A percentile compares a stretch with the other conserved stretches of the same genome.
These are phyloP conservation scores for Periconia macrospinosa DNA, from an alignment of 2,329 filamentous ascomycete species.

Conservation along the genomic window DNA sequence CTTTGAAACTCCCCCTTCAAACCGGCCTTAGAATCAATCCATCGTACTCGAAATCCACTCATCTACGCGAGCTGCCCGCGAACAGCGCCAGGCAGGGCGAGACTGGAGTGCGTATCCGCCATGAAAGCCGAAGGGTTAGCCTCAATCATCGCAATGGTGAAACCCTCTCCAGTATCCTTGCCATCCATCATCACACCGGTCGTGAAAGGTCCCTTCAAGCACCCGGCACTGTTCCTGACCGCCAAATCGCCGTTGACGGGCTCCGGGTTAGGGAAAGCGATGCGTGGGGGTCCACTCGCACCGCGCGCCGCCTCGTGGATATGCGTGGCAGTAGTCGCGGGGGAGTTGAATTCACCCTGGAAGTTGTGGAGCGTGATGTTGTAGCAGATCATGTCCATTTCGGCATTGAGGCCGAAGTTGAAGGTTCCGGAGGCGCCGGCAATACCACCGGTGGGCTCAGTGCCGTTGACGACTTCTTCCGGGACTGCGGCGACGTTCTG, in stretches of 20 bases:
- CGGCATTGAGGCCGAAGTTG: constrained; percentile 57
- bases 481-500: constrained; percentile 53
- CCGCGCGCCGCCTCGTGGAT: constrained; percentile 56
- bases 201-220: constrained; percentile 26
- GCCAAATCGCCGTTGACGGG: constrained; percentile 11
- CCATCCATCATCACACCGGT: constrained; percentile 45
- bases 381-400: constrained; percentile 47
- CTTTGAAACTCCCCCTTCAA: no score
- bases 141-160: constrained; percentile 56
- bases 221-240: constrained; percentile 25
- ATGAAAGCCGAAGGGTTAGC: constrained; percentile 55
- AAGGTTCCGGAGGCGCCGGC: constrained; percentile 52
- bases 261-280: constrained; percentile 31
- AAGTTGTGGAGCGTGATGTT: constrained; percentile 57
- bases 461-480: constrained; percentile 54
- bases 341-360: constrained; percentile 55
- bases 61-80: constrained; percentile 49
- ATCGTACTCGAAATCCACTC: no score
- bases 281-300: constrained; percentile 53
- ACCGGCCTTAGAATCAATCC: no score
- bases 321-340: constrained; percentile 58
- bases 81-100: constrained; percentile 57
- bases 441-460: constrained; percentile 48
- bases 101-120: constrained; percentile 56
- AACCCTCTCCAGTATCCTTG: constrained; percentile 52